Percentiles rank a stretch among this genome's conserved stretches.
phyloP scores from a whole-genome alignment of 2,329 filamentous ascomycete species.

The Colletotrichum navitas region DNA sequence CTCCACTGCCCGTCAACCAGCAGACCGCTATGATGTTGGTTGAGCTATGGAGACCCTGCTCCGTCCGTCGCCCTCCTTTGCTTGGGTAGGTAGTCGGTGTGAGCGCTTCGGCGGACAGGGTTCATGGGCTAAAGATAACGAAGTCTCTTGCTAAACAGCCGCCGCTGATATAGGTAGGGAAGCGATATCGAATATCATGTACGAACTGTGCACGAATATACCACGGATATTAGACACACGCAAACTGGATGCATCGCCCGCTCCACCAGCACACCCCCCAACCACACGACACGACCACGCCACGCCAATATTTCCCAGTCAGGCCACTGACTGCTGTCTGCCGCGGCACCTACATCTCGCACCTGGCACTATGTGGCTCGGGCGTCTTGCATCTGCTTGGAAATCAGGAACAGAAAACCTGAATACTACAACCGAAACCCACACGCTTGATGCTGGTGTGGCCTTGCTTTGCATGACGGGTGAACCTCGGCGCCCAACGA shows the following conservation, averaged over 20 bases:
- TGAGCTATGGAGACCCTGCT: slow-evolving; percentile 10
- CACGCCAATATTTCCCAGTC: slow-evolving; percentile 14
- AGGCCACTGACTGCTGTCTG: slow-evolving; percentile 32
- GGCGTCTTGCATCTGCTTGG: slow-evolving; percentile 30
- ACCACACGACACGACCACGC: slow-evolving; percentile 10
- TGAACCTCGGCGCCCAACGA: slow-evolving; percentile 24
- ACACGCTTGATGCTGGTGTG: slow-evolving; percentile 1
- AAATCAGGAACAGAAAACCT: slow-evolving; percentile 35
- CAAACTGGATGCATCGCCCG: slow-evolving; percentile 29
- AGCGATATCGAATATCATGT: slow-evolving; percentile 9
- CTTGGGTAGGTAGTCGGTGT: slow-evolving; percentile 3
- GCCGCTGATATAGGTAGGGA: slow-evolving; percentile 28
- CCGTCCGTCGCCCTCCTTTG: not conserved
- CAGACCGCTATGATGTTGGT: slow-evolving; percentile 24
- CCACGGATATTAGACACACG: slow-evolving; percentile 38
- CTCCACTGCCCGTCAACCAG: slow-evolving; percentile 12
- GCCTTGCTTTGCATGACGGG: slow-evolving; percentile 8
- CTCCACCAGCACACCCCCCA: slow-evolving; percentile 30
- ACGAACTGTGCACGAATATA: not conserved
- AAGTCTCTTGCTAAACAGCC: slow-evolving; percentile 9
- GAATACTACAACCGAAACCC: not conserved
- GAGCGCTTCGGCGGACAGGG: slow-evolving; percentile 23
- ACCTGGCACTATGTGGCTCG: slow-evolving; percentile 23
- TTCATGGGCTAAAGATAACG: slow-evolving; percentile 32
- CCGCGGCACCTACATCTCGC: slow-evolving; percentile 25